These are phyloP conservation scores for Lyophyllum semitale DNA, from an alignment of 768 basidiomycete species.

Conservation along the genomic window DNA sequence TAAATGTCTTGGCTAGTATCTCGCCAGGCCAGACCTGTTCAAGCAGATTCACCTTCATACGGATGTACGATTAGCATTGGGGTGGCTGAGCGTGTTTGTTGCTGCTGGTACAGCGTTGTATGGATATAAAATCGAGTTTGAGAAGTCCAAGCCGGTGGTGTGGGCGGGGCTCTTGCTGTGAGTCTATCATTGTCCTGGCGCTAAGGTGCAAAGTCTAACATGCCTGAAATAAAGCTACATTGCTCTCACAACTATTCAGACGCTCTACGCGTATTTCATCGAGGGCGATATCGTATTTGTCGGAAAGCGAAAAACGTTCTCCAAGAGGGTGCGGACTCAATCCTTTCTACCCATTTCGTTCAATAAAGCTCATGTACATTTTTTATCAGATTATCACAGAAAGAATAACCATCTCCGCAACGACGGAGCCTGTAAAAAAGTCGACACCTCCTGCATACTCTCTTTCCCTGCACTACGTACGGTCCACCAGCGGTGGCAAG, in stretches of 20 bases:
- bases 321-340: constrained; percentile 65
- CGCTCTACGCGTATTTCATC: constrained; percentile 83
- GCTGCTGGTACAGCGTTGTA: constrained; percentile 83
- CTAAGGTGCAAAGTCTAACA: constrained; percentile 6
- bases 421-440: constrained; percentile 57
- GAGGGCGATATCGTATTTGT: constrained; percentile 86
- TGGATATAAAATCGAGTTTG: constrained; percentile 87
- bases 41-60: constrained; percentile 86
- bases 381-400: constrained; percentile 81
- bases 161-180: constrained; percentile 79
- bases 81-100: constrained; percentile 84
- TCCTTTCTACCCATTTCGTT: neutral
- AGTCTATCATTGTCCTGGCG: constrained; percentile 31
- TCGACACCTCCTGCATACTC: constrained; percentile 65
- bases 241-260: constrained; percentile 68
- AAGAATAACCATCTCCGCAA: constrained; percentile 77
- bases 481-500: constrained; percentile 85
- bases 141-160: constrained; percentile 80
- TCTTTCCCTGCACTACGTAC: constrained; percentile 68
- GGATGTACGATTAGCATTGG: constrained; percentile 83
- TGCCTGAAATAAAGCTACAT: constrained; percentile 57
- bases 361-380: constrained; percentile 43
- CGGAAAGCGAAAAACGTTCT: constrained; percentile 88
- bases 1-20: constrained; percentile 51
- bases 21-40: constrained; percentile 80